Percentiles rank a stretch among this genome's conserved stretches.
These are phyloP conservation scores for Hygrocybe coccinea DNA, from an alignment of 768 basidiomycete species.

Conservation along the genomic window DNA sequence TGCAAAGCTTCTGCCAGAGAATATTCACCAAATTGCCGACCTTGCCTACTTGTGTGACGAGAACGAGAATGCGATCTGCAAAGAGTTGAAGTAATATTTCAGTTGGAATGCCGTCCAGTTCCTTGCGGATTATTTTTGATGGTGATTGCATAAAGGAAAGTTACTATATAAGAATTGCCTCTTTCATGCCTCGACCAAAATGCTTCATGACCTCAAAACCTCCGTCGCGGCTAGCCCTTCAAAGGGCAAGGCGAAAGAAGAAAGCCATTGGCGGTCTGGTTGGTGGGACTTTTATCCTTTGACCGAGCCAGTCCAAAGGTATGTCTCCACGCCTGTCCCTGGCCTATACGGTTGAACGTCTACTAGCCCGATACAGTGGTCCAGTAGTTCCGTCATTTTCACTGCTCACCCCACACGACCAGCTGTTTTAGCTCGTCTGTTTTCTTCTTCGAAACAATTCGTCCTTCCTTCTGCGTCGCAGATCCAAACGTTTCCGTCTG, in stretches of 20 bases:
- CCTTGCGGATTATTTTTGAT: slow-evolving; percentile 23
- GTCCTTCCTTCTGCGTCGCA: slow-evolving; percentile 49
- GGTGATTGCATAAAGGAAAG: background rate
- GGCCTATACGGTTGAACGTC: slow-evolving; percentile 2
- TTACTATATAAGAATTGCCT: background rate
- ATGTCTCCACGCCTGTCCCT: slow-evolving; percentile 2
- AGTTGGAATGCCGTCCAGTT: slow-evolving; percentile 55
- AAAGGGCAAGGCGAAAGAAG: slow-evolving; percentile 53
- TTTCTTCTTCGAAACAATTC: slow-evolving; percentile 67
- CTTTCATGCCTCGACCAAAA: slow-evolving; percentile 1
- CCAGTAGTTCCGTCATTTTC: slow-evolving; percentile 62
- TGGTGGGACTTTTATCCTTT: slow-evolving; percentile 76
- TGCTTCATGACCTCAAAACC: slow-evolving; percentile 20
- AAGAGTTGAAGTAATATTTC: slow-evolving; percentile 76
- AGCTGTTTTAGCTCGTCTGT: slow-evolving; percentile 55
- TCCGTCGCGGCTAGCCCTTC: slow-evolving; percentile 35
- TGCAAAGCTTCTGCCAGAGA: slow-evolving; percentile 3
- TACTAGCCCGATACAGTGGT: slow-evolving; percentile 67
- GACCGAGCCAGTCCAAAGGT: slow-evolving; percentile 41
- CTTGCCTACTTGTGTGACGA: slow-evolving; percentile 88
- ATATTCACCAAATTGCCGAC: slow-evolving; percentile 73
- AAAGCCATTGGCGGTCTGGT: slow-evolving; percentile 51
- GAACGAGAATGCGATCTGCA: slow-evolving; percentile 75
- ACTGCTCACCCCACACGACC: slow-evolving; percentile 62
- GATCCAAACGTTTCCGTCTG: slow-evolving; percentile 40